phyloP scores from a whole-genome alignment of 2,329 filamentous ascomycete genomes.

The Aureobasidium sp. region DNA sequence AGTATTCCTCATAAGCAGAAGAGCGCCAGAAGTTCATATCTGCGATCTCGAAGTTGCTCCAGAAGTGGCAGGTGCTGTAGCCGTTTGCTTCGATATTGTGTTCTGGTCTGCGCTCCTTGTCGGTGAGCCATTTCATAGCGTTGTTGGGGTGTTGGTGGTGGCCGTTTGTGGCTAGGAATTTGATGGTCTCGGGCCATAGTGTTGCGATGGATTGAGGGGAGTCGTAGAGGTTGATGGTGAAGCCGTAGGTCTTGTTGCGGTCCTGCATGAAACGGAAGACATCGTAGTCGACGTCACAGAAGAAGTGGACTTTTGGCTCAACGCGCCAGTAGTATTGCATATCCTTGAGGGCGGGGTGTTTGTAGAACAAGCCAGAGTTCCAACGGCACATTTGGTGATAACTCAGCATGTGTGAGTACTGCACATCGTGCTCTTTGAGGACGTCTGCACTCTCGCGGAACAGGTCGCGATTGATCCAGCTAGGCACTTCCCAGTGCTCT shows the following conservation, averaged over 20 bases:
- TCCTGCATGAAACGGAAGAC: constrained; percentile 98
- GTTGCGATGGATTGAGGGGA: constrained; percentile 76
- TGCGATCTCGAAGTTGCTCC: constrained; percentile 97
- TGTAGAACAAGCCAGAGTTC: constrained; percentile 98
- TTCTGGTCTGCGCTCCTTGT: constrained; percentile 66
- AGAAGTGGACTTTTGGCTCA: constrained; percentile 97
- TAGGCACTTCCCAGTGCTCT: constrained; percentile 87
- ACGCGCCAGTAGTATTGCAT: constrained; percentile 96
- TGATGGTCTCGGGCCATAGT: constrained; percentile 91
- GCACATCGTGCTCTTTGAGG: constrained; percentile 75
- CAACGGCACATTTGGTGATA: constrained; percentile 99
- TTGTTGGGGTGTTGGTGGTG: constrained; percentile 76
- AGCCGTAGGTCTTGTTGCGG: constrained; percentile 88
- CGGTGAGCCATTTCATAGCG: constrained; percentile 80
- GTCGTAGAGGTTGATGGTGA: constrained; percentile 96
- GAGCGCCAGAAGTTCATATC: constrained; percentile 91
- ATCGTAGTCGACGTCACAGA: constrained; percentile 97
- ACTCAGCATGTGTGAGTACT: constrained; percentile 81
- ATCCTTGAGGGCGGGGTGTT: constrained; percentile 77
- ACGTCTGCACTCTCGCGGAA: constrained; percentile 78
- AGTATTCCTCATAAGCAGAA: constrained; percentile 88
- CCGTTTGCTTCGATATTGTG: constrained; percentile 78
- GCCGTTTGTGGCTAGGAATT: constrained; percentile 71
- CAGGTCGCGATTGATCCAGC: constrained; percentile 85
- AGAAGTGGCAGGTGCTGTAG: constrained; percentile 98